A percentile compares a stretch with the other conserved stretches of the same genome.
phyloP scores from a whole-genome alignment of 345 rosid species.

The Citrus australasica region DNA sequence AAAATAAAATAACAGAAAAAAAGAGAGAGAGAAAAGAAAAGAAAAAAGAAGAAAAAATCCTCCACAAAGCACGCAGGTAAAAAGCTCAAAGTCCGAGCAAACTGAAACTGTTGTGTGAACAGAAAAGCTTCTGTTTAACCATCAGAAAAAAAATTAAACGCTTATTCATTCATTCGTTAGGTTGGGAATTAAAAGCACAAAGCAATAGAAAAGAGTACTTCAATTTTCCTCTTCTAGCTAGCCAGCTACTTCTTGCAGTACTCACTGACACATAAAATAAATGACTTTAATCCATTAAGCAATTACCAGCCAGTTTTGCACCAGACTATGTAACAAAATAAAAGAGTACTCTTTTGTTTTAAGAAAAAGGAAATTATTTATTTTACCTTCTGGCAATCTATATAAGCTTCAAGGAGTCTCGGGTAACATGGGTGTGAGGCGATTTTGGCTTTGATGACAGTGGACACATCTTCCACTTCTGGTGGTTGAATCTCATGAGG shows the following conservation, averaged over 20 bases:
- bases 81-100: slow-evolving; percentile 19
- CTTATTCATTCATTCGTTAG: neutral
- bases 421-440: slow-evolving; percentile 82
- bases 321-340: neutral
- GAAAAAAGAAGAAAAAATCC: neutral
- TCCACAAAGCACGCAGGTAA: slow-evolving; percentile 10
- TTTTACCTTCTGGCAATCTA: slow-evolving; percentile 94
- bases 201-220: slow-evolving; percentile 1
- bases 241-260: slow-evolving; percentile 1
- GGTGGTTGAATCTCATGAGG: slow-evolving; percentile 40
- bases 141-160: slow-evolving; percentile 4
- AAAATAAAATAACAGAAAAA: neutral
- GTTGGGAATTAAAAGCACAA: slow-evolving; percentile 16
- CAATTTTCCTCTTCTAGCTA: slow-evolving; percentile 20
- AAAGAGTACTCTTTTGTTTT: neutral
- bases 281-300: neutral
- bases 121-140: neutral
- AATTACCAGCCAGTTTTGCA: neutral
- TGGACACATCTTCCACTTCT: slow-evolving; percentile 35
- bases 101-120: neutral
- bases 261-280: slow-evolving; percentile 11
- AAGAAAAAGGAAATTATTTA: neutral
- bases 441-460: slow-evolving; percentile 67
- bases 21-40: neutral
- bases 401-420: slow-evolving; percentile 78